Base-by-base conservation (phyloP, 305 asterid genomes). In the Galium porrigens region DNA sequence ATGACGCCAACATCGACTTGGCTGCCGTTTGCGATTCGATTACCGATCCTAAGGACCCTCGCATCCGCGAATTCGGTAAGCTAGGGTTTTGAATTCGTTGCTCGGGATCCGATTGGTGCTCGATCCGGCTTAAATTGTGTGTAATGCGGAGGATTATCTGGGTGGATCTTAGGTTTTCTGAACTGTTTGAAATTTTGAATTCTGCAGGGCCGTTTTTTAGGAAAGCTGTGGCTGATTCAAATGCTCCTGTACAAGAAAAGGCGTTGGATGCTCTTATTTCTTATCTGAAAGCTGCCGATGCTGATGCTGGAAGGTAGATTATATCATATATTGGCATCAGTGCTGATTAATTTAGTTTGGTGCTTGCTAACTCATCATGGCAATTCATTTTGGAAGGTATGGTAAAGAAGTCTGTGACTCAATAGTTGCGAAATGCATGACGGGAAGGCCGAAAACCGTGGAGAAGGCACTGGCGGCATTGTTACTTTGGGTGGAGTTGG, bases 201-300 rank as follows among this genome's bases (percentile, higher is more conserved):
- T 18, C 49, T 3, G 42, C 65, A 89, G 99, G 99, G 65, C 84
- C 82, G 0, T 92, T 80, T 82, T 92, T 92, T 75, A 84, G 73
- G 82, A 92, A 92, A 82, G 56, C 87, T 7, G 82, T 92, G 69
- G 87, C 94, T 71, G 97, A 92, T 76, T 79, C 96, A 14, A 89
- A 94, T 85, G 92, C 96, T 15, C 99, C 99, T 0, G 99, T 89
- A 60, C 99, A 94, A 81, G 99, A 94, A 84, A 94, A 89, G 85
- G 96, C 96, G n/a, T 79, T 94, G 39, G 99, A 94, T 79, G 97
- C 96, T 22, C 95, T 94, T 52, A 86, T 94, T 79, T 95, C 90
- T 32, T 94, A 68, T 79, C 77, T 94, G 69, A 94, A 72, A 81
- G 99, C 95, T 68, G 99, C 89, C 1, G 99, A 94, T 79, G 86